These are phyloP conservation scores for Sporormia fimetaria DNA, from an alignment of 495 filamentous ascomycete species.

Conservation along the genomic window DNA sequence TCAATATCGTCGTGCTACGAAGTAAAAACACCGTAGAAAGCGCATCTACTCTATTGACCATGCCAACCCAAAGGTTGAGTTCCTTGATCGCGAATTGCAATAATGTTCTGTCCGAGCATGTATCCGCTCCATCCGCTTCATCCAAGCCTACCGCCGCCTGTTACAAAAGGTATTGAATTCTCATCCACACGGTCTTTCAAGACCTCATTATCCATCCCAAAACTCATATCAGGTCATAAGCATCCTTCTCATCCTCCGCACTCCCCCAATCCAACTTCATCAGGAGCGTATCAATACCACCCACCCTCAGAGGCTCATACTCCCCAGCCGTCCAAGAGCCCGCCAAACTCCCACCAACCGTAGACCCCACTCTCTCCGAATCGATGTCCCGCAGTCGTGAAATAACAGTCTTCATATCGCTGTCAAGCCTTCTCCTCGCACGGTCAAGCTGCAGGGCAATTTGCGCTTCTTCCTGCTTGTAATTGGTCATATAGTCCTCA, in stretches of 20 bases:
- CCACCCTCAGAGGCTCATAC: conserved; percentile 54
- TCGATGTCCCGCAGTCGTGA: conserved; percentile 48
- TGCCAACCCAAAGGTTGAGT: no score
- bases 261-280: conserved; percentile 75
- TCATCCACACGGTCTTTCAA: no score
- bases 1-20: no score
- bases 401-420: conserved; percentile 53
- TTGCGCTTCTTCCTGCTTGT: conserved; percentile 54
- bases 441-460: conserved; percentile 47
- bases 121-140: no score
- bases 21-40: no score
- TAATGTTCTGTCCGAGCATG: no score
- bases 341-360: conserved; percentile 10
- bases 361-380: conserved; percentile 32
- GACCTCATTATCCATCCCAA: no score
- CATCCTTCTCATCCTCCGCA: conserved; percentile 21
- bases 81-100: no score
- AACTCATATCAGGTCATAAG: conserved; percentile 13
- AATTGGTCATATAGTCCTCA: conserved; percentile 59
- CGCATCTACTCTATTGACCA: no score
- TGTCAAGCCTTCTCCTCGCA: conserved; percentile 42
- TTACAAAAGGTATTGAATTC: no score
- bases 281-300: conserved; percentile 65
- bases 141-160: no score
- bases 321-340: conserved; percentile 31